These are phyloP conservation scores for Cladosporium austrohemisphaericum DNA, from an alignment of 2,329 filamentous ascomycete genomes.

Conservation along the genomic window DNA sequence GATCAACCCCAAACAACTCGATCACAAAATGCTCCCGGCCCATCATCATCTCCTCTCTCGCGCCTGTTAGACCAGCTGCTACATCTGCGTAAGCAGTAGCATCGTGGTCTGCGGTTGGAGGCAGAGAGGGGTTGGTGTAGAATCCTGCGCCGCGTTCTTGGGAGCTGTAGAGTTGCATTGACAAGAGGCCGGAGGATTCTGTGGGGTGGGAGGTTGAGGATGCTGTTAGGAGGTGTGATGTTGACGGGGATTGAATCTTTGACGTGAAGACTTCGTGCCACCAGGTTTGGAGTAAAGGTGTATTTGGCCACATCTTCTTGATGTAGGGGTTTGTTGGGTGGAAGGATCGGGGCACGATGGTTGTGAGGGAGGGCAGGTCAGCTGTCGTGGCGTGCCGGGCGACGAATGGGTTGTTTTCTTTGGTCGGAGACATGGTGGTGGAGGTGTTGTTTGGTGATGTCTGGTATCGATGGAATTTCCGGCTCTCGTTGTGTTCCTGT, in stretches of 20 bases:
- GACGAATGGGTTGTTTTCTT: conserved; percentile 2
- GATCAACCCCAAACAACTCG: conserved; percentile 27
- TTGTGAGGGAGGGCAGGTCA: conserved; percentile 22
- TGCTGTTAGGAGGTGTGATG: conserved; percentile 20
- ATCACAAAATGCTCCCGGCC: conserved; percentile 18
- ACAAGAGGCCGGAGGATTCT: conserved; percentile 4
- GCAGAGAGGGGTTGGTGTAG: conserved; percentile 16
- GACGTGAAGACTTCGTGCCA: conserved; percentile 22
- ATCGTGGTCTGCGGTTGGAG: conserved; percentile 23
- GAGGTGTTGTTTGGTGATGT: neutral
- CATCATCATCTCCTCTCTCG: conserved; percentile 18
- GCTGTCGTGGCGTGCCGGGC: neutral
- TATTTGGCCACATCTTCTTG: conserved; percentile 23
- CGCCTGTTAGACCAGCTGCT: conserved; percentile 9
- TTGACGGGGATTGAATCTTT: conserved; percentile 17
- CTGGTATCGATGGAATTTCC: no score
- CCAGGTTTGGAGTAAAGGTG: conserved; percentile 21
- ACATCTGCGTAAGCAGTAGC: conserved; percentile 14
- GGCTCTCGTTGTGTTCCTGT: no score
- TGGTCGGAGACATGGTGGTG: neutral
- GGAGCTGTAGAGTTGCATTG: conserved; percentile 4
- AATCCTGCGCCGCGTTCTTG: conserved; percentile 12
- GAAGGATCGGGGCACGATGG: conserved; percentile 28
- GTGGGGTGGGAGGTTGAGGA: conserved; percentile 10
- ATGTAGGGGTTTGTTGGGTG: conserved; percentile 26